Evolutionary conservation across 352 stramenopile species (phyloP), one percentile per base, ranked within the genome.

Genomic region (Blastocystis sp.): DNA sequence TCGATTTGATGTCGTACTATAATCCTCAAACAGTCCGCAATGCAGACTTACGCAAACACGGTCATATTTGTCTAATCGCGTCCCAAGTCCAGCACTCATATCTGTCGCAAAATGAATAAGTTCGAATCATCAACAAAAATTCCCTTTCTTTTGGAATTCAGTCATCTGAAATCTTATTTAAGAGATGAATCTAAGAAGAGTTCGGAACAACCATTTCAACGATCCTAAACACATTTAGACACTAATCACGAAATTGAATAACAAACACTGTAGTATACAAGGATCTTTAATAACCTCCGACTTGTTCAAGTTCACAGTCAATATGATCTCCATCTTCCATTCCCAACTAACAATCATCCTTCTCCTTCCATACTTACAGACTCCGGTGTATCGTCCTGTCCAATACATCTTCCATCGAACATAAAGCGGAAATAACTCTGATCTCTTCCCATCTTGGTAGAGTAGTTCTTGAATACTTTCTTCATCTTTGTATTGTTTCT

Each of bases 391-490:
- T 84, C 73, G 19, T 84, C 73, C 54, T 84, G 54, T 19, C 73
- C 73, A n/a, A 84, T 70, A 11, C 27, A 70, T 70, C 58, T 84
- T 48, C 73, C 73, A 27, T 84, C 73, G 19, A 48, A 84, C 73
- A 84, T 84, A 22, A 84, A 84, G 11, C 73, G 73, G 33, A 84
- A 70, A 84, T 84, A 70, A 54, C 54, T 84, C 33, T 70, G 54
- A 84, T 84, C 73, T 35, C 58, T 5, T 30, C 73, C 73, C 54
- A 84, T 66, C 37, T 84, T 84, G 3, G 24, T 17, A 13, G 73
- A 84, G 58, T 84, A 84, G 58, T 66, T 70, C 48, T 84, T 84
- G 58, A 84, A 84, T 11, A 84, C 58, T 22, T 84, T 84, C 37
- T 70, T 66, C 73, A 84, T 84, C 48, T 84, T 84, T 19, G 73